A percentile compares a stretch with the other conserved stretches of the same genome.
phyloP scores from a whole-genome alignment of 192 early-diverging fungal genomes.

The Backusella mclennaniae region DNA sequence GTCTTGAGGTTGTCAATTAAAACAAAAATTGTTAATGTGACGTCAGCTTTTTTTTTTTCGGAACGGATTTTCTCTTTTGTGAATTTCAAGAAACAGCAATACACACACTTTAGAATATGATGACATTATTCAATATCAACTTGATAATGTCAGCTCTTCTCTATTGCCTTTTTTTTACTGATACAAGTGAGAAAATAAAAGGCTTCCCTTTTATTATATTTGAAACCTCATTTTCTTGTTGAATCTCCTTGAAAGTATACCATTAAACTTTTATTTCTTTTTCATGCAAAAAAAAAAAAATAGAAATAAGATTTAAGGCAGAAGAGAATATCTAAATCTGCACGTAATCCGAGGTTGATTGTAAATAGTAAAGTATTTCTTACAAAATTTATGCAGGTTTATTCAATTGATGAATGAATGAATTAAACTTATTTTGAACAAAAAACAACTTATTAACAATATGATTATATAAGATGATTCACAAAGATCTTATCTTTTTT shows the following conservation, averaged over 20 bases:
- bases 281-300: no score
- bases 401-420: not conserved
- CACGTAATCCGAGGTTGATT: no score
- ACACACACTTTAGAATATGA: not conserved
- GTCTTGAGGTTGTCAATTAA: not conserved
- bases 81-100: not conserved
- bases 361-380: not conserved
- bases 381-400: not conserved
- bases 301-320: no score
- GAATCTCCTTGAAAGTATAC: no score
- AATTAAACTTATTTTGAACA: not conserved
- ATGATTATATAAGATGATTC: not conserved
- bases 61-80: not conserved
- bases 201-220: no score
- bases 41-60: not conserved
- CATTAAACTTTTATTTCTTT: no score
- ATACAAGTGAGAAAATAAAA: no score
- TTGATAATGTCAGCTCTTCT: no score
- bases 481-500: not conserved
- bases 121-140: no score
- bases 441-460: not conserved
- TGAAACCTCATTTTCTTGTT: no score
- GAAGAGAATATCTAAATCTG: no score
- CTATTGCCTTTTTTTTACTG: no score
- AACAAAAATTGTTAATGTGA: not conserved